A percentile compares a stretch with the other conserved stretches of the same genome.
Conservation (phyloP, 768 basidiomycete species). For the Mycena pura region DNA sequence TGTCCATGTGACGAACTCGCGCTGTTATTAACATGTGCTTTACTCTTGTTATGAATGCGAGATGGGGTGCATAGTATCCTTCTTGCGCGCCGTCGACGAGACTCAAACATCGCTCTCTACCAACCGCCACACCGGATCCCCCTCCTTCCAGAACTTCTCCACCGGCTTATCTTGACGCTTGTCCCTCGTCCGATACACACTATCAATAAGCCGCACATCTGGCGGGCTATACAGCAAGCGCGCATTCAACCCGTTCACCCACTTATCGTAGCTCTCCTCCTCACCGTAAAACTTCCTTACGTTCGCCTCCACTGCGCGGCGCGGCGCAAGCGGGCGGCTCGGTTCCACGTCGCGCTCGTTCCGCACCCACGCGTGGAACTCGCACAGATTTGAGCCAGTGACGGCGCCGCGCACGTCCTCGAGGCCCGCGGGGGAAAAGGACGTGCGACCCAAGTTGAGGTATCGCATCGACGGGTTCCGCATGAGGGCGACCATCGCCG, state of each 20-base stretch:
- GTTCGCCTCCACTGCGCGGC: conserved; percentile 10
- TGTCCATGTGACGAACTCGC: conserved; percentile 4
- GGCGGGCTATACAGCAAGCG: conserved; percentile 17
- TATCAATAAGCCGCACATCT: conserved; percentile 26
- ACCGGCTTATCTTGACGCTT: not conserved
- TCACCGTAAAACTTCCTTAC: conserved; percentile 3
- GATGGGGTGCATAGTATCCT: too few species aligned
- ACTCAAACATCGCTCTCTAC: conserved; percentile 16
- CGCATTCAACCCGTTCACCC: conserved; percentile 2
- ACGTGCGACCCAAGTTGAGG: conserved; percentile 16
- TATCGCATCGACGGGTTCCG: conserved; percentile 15
- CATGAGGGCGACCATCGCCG: conserved; percentile 7
- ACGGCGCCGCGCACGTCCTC: conserved; percentile 11
- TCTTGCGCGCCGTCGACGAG: too few species aligned
- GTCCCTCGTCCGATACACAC: conserved; percentile 27
- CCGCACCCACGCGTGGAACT: conserved; percentile 8
- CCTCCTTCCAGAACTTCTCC: conserved; percentile 8
- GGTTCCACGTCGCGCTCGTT: not conserved
- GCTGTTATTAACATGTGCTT: conserved; percentile 14
- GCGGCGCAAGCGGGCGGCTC: conserved; percentile 3
- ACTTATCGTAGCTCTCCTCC: conserved; percentile 10
- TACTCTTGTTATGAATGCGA: too few species aligned
- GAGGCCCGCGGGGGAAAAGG: conserved; percentile 7
- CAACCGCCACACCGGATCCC: conserved; percentile 17
- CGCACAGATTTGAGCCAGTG: conserved; percentile 9